Percentiles rank a stretch among this genome's conserved stretches.
Conservation (phyloP, 495 filamentous ascomycete genomes). For the Neurospora sp. region DNA sequence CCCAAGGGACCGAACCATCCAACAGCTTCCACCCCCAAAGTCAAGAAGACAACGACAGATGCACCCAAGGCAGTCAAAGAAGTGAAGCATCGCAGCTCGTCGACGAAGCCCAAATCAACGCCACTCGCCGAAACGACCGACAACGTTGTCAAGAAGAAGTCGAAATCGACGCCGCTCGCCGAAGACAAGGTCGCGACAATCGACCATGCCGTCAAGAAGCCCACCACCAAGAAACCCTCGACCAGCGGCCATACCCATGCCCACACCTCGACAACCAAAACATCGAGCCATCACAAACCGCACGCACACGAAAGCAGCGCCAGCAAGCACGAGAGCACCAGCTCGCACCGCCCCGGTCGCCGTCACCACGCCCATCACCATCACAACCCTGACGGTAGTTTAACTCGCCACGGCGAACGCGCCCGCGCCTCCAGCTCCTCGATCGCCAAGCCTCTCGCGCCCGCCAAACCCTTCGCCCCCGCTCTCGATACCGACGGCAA, state of each 20-base stretch:
- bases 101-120: slow-evolving; percentile 1
- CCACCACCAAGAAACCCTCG: neutral
- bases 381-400: slow-evolving; percentile 3
- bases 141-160: neutral
- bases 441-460: neutral
- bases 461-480: slow-evolving; percentile 1
- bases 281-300: neutral
- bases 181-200: neutral
- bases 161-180: neutral
- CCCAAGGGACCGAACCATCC: neutral
- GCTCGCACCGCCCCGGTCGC: neutral
- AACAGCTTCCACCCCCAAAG: neutral
- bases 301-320: neutral
- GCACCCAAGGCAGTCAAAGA: neutral
- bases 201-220: neutral
- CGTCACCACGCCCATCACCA: neutral
- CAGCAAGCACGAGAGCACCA: slow-evolving; percentile 2
- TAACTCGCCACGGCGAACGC: neutral
- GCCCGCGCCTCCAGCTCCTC: slow-evolving; percentile 2
- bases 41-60: neutral
- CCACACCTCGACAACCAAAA: neutral
- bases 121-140: neutral
- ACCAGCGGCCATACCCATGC: neutral
- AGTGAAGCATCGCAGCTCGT: neutral
- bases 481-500: neutral